Percentiles rank a stretch among this genome's conserved stretches.
phyloP scores from a whole-genome alignment of 192 early-diverging fungal genomes.

The Oehlia diaphana region DNA sequence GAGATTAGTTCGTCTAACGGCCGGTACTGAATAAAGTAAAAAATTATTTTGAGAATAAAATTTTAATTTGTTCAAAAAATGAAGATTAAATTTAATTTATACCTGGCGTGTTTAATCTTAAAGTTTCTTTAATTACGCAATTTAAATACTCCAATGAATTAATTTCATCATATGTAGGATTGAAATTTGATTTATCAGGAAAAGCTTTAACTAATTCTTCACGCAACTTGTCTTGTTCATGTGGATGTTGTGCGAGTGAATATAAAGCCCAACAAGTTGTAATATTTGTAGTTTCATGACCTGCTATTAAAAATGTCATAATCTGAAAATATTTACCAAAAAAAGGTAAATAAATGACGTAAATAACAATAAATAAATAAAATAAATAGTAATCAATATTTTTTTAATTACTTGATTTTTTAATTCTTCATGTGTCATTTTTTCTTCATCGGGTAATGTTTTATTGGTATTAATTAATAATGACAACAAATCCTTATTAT shows the following conservation, averaged over 20 bases:
- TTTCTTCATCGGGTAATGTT: slow-evolving; percentile 37
- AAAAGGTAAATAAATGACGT: not conserved
- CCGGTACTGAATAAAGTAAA: no score
- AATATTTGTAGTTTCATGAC: slow-evolving; percentile 58
- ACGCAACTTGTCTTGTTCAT: slow-evolving; percentile 43
- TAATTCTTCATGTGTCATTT: slow-evolving; percentile 47
- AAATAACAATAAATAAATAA: no score
- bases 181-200: no score
- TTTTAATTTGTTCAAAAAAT: no score
- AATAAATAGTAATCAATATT: not conserved
- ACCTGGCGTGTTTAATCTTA: no score
- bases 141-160: no score
- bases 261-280: slow-evolving; percentile 52
- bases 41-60: no score
- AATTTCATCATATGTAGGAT: no score
- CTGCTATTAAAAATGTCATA: slow-evolving; percentile 29
- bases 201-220: no score
- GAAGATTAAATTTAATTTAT: no score
- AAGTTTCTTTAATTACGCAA: no score
- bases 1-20: no score
- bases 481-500: slow-evolving; percentile 45
- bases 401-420: slow-evolving; percentile 36
- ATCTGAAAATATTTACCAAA: not conserved
- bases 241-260: slow-evolving; percentile 48
- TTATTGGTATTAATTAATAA: slow-evolving; percentile 45